These are phyloP conservation scores for Blastocystis sp. DNA, from an alignment of 352 stramenopile genomes.

Conservation along the genomic window DNA sequence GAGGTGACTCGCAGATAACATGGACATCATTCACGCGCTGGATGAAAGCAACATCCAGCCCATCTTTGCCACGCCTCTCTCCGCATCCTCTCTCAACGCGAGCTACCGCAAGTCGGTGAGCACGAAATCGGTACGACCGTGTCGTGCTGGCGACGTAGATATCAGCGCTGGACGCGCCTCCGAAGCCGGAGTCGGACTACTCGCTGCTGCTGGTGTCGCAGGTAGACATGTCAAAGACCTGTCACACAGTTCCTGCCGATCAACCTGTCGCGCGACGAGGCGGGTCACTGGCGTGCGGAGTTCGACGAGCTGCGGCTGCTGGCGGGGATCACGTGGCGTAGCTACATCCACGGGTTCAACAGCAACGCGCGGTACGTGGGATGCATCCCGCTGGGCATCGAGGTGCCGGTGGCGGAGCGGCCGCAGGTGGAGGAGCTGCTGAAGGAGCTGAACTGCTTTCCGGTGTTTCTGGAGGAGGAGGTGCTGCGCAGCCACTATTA, in stretches of 20 bases:
- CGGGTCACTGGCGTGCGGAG: conserved; percentile 17
- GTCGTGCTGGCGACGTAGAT: not conserved
- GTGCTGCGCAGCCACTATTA: conserved; percentile 71
- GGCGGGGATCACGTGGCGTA: conserved; percentile 40
- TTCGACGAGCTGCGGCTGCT: conserved; percentile 46
- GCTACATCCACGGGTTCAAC: conserved; percentile 24
- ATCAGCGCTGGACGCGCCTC: not conserved
- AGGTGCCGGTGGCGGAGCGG: conserved; percentile 69
- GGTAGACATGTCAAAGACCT: not conserved
- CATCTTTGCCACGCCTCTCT: not conserved
- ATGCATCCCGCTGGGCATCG: conserved; percentile 60
- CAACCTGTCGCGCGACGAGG: not conserved
- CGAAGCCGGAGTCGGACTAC: not conserved
- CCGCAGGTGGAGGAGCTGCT: conserved; percentile 62
- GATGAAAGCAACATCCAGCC: conserved; percentile 31
- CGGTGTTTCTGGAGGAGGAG: conserved; percentile 80
- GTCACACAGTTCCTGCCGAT: conserved; percentile 33
- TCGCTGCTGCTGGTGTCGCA: conserved; percentile 36
- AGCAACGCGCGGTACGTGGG: conserved; percentile 42
- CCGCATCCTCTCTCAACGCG: not conserved
- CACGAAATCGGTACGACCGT: not conserved
- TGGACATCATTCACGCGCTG: conserved; percentile 45
- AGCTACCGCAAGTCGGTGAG: not conserved
- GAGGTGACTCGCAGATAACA: conserved; percentile 17
- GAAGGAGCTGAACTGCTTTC: conserved; percentile 77